A percentile compares a stretch with the other conserved stretches of the same genome.
Conservation (phyloP, 176 grass and related monocot genomes). For the Secale cereale region DNA sequence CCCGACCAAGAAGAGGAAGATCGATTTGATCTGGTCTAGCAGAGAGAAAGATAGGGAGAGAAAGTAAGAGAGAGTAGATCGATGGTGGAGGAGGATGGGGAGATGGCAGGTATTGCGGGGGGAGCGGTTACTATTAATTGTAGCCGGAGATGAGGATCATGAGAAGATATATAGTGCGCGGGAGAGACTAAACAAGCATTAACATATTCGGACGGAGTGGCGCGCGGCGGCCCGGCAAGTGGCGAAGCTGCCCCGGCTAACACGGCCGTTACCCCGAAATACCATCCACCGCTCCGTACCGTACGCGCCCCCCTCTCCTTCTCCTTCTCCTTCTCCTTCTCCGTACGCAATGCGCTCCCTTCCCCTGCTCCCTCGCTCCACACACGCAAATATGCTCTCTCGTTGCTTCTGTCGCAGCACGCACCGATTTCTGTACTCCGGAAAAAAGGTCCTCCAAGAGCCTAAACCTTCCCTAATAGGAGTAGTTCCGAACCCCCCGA, state of each 20-base stretch:
- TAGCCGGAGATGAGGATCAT: not conserved
- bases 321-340: conserved; percentile 1
- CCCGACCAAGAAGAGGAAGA: not conserved
- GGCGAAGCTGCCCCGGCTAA: conserved; percentile 28
- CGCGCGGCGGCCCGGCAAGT: conserved; percentile 13
- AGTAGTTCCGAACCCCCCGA: no score
- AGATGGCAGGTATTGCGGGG: conserved; percentile 20
- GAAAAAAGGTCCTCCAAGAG: no score
- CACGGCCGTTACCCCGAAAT: conserved; percentile 18
- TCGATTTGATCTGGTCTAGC: not conserved
- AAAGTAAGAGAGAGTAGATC: not conserved
- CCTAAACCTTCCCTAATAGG: no score
- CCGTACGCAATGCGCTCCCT: conserved; percentile 16
- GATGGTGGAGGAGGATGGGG: not conserved
- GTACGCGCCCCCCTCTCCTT: not conserved
- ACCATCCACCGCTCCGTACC: not conserved
- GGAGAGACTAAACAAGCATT: not conserved
- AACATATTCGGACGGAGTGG: not conserved
- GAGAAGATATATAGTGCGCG: conserved; percentile 8
- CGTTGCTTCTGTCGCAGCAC: not conserved
- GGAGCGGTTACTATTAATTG: conserved; percentile 19
- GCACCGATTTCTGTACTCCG: no score
- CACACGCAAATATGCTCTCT: not conserved
- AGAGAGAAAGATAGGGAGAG: not conserved
- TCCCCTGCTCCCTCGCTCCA: not conserved